phyloP scores from a whole-genome alignment of 306 rosid species.

The Castanea crenata region DNA sequence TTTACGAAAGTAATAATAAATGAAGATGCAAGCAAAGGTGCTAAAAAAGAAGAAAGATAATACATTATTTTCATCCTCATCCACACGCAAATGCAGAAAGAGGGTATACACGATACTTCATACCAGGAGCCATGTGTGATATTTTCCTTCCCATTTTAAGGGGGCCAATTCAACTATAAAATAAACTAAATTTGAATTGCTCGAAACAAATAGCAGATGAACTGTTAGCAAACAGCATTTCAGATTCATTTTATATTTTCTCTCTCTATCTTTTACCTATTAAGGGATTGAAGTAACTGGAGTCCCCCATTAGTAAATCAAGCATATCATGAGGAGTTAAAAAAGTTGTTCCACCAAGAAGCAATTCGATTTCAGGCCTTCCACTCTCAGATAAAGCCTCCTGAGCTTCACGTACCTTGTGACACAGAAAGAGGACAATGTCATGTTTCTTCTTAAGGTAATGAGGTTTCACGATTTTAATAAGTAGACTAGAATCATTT shows the following conservation, averaged over 20 bases:
- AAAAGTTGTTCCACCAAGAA: conserved; percentile 86
- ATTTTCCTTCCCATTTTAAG: neutral
- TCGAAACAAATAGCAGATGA: no score
- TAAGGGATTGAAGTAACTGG: conserved; percentile 45
- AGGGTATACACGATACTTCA: no score
- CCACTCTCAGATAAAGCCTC: conserved; percentile 81
- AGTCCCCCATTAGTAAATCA: conserved; percentile 62
- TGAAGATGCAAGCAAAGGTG: no score
- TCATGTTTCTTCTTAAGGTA: conserved; percentile 18
- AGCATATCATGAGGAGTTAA: conserved; percentile 78
- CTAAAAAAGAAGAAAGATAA: no score
- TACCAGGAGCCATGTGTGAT: no score
- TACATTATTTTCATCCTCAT: no score
- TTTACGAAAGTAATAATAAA: no score
- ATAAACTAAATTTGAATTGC: neutral
- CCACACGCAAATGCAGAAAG: no score
- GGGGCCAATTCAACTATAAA: conserved; percentile 1
- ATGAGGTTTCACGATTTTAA: conserved; percentile 11
- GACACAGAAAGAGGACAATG: conserved; percentile 5
- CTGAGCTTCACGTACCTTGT: conserved; percentile 79
- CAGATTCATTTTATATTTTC: conserved; percentile 8
- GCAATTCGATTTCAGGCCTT: conserved; percentile 84
- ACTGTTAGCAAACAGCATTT: neutral
- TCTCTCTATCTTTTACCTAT: conserved; percentile 1
- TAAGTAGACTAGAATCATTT: neutral